A percentile compares a stretch with the other conserved stretches of the same genome.
Conservation (phyloP, 78 protist species). For the Anaeramoeba ignava region DNA sequence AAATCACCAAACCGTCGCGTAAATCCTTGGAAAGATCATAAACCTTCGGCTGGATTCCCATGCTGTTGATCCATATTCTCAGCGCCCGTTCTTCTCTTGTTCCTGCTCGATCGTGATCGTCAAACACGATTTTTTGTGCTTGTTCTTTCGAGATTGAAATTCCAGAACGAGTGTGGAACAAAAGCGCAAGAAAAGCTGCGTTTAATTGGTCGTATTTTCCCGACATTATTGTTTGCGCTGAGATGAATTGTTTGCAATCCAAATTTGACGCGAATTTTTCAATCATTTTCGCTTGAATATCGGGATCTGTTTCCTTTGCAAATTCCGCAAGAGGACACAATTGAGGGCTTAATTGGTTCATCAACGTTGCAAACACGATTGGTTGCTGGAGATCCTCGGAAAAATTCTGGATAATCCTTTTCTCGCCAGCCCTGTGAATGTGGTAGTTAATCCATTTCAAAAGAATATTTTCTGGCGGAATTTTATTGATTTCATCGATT, state of each 20-base stretch:
- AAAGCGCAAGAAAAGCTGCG: not conserved
- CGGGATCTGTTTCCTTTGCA: not conserved
- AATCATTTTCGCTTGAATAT: not conserved
- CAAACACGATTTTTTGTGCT: too few species aligned
- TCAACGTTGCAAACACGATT: not conserved
- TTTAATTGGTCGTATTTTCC: not conserved
- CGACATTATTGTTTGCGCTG: not conserved
- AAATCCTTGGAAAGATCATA: slow-evolving; percentile 35
- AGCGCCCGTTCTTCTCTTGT: slow-evolving; percentile 59
- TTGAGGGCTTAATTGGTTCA: not conserved
- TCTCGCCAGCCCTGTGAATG: not conserved
- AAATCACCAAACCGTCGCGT: slow-evolving; percentile 37
- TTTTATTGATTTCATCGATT: slow-evolving; percentile 18
- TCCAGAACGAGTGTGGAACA: not conserved
- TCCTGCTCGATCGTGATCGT: slow-evolving; percentile 46
- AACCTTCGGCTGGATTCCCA: slow-evolving; percentile 24
- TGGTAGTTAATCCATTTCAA: not conserved
- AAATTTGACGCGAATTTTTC: not conserved
- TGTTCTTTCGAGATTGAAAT: too few species aligned
- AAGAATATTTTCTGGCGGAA: slow-evolving; percentile 8
- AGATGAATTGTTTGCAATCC: not conserved
- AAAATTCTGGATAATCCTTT: not conserved
- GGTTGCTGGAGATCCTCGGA: not conserved
- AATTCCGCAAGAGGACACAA: not conserved
- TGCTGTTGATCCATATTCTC: too few species aligned